Conservation (phyloP, 257 asterid genomes). For the Nicotiana tomentosiformis region DNA sequence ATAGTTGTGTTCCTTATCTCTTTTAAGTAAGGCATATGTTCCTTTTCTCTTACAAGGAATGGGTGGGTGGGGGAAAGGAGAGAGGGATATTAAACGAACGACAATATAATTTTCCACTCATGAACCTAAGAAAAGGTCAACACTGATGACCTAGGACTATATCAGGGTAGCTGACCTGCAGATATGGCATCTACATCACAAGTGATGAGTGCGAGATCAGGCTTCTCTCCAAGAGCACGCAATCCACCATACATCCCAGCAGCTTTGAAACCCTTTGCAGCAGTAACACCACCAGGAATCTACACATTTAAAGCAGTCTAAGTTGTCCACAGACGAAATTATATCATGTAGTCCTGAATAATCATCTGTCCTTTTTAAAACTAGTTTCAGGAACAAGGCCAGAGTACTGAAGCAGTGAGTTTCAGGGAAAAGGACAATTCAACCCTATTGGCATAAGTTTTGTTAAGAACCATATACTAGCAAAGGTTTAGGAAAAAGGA, state of each 20-base stretch:
- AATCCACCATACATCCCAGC: slow-evolving; percentile 93
- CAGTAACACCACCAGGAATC: slow-evolving; percentile 95
- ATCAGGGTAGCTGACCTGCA: slow-evolving; percentile 48
- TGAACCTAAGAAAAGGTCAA: background rate
- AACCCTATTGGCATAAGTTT: background rate
- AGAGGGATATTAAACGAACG: background rate
- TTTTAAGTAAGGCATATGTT: background rate
- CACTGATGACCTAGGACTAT: background rate
- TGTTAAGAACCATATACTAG: too few species aligned
- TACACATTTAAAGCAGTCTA: slow-evolving; percentile 27
- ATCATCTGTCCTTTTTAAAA: background rate
- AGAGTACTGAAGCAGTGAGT: background rate
- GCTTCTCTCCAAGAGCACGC: slow-evolving; percentile 97
- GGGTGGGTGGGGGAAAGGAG: background rate
- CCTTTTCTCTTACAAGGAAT: background rate
- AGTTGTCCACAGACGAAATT: slow-evolving; percentile 4
- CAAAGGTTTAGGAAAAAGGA: background rate
- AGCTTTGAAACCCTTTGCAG: slow-evolving; percentile 95
- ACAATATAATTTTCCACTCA: background rate
- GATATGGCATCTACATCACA: slow-evolving; percentile 86
- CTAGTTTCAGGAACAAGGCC: background rate
- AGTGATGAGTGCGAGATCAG: slow-evolving; percentile 87
- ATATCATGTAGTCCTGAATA: background rate
- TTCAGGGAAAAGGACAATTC: background rate
- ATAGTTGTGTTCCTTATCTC: background rate